Conservation (phyloP, 768 basidiomycete species). For the Leccinellum rugosiceps region DNA sequence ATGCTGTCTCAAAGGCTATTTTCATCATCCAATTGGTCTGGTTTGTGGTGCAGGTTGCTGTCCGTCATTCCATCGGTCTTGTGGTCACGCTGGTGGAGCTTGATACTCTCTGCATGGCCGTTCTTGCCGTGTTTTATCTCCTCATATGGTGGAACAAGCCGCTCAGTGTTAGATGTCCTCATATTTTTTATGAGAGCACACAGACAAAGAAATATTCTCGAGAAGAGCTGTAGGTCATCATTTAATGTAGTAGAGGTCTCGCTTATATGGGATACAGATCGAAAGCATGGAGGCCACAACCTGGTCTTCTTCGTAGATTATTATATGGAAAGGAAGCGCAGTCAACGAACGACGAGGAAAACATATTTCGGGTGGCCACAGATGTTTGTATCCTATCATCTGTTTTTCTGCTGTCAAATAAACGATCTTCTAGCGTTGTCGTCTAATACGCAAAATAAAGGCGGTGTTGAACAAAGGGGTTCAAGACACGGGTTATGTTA, state of each 20-base stretch:
- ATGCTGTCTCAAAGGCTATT: not conserved
- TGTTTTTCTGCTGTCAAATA: not conserved
- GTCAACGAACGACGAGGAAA: not conserved
- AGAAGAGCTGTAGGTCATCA: not conserved
- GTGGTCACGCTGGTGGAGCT: not conserved
- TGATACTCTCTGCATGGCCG: not conserved
- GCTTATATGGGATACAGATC: not conserved
- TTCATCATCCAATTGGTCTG: not conserved
- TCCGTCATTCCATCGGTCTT: not conserved
- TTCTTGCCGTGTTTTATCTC: not conserved
- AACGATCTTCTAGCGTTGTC: not conserved
- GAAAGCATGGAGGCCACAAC: not conserved
- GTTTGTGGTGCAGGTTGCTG: not conserved
- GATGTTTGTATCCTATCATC: not conserved
- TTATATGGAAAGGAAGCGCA: not conserved
- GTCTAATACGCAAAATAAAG: not conserved
- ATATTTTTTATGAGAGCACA: not conserved
- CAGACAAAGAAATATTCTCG: not conserved
- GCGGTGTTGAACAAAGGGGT: not conserved
- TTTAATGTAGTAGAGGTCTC: not conserved
- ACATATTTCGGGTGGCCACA: not conserved
- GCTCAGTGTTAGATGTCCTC: not conserved
- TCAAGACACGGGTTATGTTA: not conserved
- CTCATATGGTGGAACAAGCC: not conserved
- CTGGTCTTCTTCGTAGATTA: not conserved